Evolutionary conservation across 768 basidiomycete species (phyloP), one percentile per base, ranked within the genome.

Genomic region (Boletus reticulatus): DNA sequence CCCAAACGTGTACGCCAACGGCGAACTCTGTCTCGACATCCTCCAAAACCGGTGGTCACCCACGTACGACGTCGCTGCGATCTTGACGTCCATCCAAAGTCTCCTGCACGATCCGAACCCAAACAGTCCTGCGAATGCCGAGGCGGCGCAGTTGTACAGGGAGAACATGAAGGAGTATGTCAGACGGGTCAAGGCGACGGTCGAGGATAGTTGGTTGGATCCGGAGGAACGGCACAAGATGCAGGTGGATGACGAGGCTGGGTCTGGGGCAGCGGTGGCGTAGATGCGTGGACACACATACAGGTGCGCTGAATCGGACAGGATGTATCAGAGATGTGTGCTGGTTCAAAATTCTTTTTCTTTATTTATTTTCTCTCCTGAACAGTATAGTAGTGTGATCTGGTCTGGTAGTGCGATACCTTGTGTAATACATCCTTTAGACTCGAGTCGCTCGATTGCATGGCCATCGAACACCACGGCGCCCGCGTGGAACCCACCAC

Each of bases 101-200:
- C 75, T 99, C 53, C 76, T 99, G 56, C 95, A 98, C 67, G 97
- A 99, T 73, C 97, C 97, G 13, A 99, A 99, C 72, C 96, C 96
- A 2, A 94, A 94, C 71, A 96, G 94, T 67, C 96, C 97, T 14
- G 97, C 96, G 5, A 99, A 99, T 67, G 96, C 94, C 4, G 97
- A 99, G 74, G 97, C 97, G 0, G 97, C 97, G 7, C 92, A 94
- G 74, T 73, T 99, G 57, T 99, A 95, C 68, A 78, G 96, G 55
- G 96, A 98, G 70, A 97, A 97, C 67, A 94, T 95, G 90, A 98
- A 97, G 76, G 96, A 98, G 77, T 98, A 98, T 69, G 89, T 96
- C 46, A 78, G 94, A 59, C 75, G 94, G 52, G 96, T 98, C 31
- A 92, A 96, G 74, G 84, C 83, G 42, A 96, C 94, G 0, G 94